A percentile compares a stretch with the other conserved stretches of the same genome.
phyloP scores from a whole-genome alignment of 208 protist genomes.

The Trypanosoma avium region DNA sequence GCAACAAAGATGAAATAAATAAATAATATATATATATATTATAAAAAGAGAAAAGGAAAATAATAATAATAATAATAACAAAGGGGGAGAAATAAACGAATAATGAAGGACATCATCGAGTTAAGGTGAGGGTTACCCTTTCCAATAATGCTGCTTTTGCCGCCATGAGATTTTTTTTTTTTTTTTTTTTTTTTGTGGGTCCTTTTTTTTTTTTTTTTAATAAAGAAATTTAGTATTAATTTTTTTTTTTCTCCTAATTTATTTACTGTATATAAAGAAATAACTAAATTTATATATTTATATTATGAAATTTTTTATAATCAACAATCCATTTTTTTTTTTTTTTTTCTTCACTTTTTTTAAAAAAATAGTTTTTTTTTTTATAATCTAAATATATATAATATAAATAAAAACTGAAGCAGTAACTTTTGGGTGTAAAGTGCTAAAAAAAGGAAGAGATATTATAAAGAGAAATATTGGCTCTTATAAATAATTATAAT shows the following conservation, averaged over 20 bases:
- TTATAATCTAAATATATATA: not conserved
- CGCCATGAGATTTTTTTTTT: constrained; percentile 5
- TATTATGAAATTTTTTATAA: not conserved
- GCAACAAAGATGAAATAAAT: not conserved
- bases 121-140: too few relatives aligned
- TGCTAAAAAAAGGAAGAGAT: not conserved
- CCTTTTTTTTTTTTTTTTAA: not conserved
- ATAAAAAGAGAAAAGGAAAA: constrained; percentile 1
- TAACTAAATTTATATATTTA: too few relatives aligned
- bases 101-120: too few relatives aligned
- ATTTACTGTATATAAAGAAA: too few relatives aligned
- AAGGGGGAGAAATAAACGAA: not conserved
- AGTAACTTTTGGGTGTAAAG: not conserved
- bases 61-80: not conserved
- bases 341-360: not conserved
- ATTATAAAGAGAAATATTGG: not conserved
- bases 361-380: not conserved
- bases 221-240: not conserved
- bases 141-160: not conserved
- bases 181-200: not conserved
- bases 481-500: not conserved
- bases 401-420: not conserved
- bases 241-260: not conserved
- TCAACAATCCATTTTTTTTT: not conserved
- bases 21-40: not conserved